Evolutionary conservation across 1,284 basidiomycete genomes (phyloP).

Genomic region (Trichosporon sp.): DNA sequence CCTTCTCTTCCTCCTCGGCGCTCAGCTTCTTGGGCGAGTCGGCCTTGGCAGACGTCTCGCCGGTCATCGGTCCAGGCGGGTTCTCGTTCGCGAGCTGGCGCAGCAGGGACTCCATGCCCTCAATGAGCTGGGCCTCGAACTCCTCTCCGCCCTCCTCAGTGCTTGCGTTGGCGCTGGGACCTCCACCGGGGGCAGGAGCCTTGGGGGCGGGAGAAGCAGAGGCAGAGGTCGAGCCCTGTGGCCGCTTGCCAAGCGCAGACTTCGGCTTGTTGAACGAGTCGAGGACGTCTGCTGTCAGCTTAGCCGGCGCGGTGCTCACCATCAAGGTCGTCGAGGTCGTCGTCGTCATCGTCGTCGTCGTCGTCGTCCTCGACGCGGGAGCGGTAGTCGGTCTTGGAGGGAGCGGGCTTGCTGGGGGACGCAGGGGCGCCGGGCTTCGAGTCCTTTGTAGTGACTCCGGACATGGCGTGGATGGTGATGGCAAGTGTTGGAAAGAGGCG

Average conservation of each 20-base stretch:
- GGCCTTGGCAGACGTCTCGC: background rate
- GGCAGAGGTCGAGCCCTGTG: background rate
- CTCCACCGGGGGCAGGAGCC: slow-evolving; percentile 4
- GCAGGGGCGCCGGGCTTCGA: background rate
- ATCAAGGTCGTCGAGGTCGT: slow-evolving; percentile 1
- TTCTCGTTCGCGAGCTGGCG: slow-evolving; percentile 58
- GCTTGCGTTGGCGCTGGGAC: slow-evolving; percentile 25
- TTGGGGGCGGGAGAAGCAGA: slow-evolving; percentile 9
- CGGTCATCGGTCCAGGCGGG: slow-evolving; percentile 19
- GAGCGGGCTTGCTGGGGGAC: background rate
- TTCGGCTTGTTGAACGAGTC: slow-evolving; percentile 37
- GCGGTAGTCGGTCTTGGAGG: background rate
- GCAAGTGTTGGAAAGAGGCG: background rate
- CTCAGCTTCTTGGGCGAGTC: slow-evolving; percentile 23
- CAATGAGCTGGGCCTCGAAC: slow-evolving; percentile 68
- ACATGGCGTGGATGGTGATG: slow-evolving; percentile 3
- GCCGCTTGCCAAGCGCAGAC: slow-evolving; percentile 12
- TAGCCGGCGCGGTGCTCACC: background rate
- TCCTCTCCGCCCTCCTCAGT: slow-evolving; percentile 42
- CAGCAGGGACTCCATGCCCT: slow-evolving; percentile 82
- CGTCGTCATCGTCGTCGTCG: background rate
- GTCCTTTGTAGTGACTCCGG: background rate
- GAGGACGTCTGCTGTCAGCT: slow-evolving; percentile 39
- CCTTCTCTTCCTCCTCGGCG: slow-evolving; percentile 47
- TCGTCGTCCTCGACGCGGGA: background rate